phyloP scores from a whole-genome alignment of 2,329 filamentous ascomycete species.

The Diaporthe helianthi region DNA sequence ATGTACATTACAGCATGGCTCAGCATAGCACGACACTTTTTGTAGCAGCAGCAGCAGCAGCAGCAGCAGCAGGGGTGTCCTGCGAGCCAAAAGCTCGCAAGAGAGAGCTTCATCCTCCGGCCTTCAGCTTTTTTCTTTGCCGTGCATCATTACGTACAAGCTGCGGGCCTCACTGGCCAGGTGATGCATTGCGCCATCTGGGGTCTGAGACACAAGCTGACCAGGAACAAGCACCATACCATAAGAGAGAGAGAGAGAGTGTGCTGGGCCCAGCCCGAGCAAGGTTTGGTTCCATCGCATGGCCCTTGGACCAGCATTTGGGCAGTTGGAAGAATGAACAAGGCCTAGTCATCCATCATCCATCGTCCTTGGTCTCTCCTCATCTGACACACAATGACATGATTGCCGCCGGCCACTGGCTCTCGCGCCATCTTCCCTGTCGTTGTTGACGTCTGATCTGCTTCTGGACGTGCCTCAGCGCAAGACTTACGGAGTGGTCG shows the following conservation, averaged over 20 bases:
- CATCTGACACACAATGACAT: slow-evolving; percentile 4
- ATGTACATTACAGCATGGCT: not conserved
- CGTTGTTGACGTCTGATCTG: slow-evolving; percentile 1
- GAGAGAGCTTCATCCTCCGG: slow-evolving; percentile 1
- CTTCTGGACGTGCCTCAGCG: not conserved
- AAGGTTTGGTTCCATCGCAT: slow-evolving; percentile 28
- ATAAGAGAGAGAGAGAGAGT: not conserved
- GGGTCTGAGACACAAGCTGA: slow-evolving; percentile 28
- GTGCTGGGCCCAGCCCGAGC: slow-evolving; percentile 12
- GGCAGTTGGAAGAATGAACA: not conserved
- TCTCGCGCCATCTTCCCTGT: not conserved
- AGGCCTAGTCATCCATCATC: slow-evolving; percentile 8
- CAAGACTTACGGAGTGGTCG: not conserved
- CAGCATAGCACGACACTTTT: not conserved
- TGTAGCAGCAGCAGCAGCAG: not conserved
- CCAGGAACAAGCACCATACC: slow-evolving; percentile 22
- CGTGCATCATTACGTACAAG: slow-evolving; percentile 29
- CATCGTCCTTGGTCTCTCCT: not conserved
- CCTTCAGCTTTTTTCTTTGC: slow-evolving; percentile 4
- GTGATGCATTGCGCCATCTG: slow-evolving; percentile 29
- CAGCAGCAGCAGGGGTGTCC: not conserved
- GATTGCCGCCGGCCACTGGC: slow-evolving; percentile 13
- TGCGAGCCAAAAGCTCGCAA: slow-evolving; percentile 5
- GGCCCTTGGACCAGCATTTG: slow-evolving; percentile 9
- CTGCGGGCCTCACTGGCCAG: slow-evolving; percentile 26